phyloP scores from a whole-genome alignment of 108 stramenopile genomes.

The Cyclotella choctawhatcheeana region DNA sequence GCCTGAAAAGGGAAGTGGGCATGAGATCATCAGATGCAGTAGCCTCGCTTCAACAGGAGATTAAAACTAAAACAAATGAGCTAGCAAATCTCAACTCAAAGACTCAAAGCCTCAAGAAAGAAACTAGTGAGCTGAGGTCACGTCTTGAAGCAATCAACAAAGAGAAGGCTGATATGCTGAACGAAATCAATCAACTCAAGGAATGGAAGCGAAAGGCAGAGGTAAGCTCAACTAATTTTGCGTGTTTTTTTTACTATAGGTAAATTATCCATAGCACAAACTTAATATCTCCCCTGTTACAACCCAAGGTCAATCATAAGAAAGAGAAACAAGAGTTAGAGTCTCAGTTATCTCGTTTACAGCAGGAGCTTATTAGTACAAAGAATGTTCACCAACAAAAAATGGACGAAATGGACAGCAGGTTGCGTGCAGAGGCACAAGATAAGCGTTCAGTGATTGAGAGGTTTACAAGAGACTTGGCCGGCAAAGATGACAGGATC shows the following conservation, averaged over 20 bases:
- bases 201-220: slow-evolving; percentile 44
- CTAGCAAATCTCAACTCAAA: slow-evolving; percentile 14
- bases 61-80: slow-evolving; percentile 27
- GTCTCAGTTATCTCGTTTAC: slow-evolving; percentile 6
- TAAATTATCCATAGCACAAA: too few relatives aligned
- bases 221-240: background rate
- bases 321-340: slow-evolving; percentile 12
- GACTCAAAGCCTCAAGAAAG: slow-evolving; percentile 22
- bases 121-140: slow-evolving; percentile 23
- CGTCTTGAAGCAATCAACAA: slow-evolving; percentile 23
- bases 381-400: slow-evolving; percentile 7
- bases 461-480: slow-evolving; percentile 14
- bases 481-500: slow-evolving; percentile 12
- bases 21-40: slow-evolving; percentile 2
- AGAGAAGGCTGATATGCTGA: slow-evolving; percentile 28
- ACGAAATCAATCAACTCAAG: slow-evolving; percentile 31
- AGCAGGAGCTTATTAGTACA: slow-evolving; percentile 8
- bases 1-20: slow-evolving; percentile 5
- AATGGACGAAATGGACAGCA: slow-evolving; percentile 3
- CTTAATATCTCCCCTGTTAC: too few relatives aligned
- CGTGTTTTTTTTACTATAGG: background rate
- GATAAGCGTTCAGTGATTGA: slow-evolving; percentile 5
- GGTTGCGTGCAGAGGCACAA: slow-evolving; percentile 10
- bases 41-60: slow-evolving; percentile 17
- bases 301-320: slow-evolving; percentile 7